phyloP scores from a whole-genome alignment of 495 filamentous ascomycete species.

The Neurospora sp. region DNA sequence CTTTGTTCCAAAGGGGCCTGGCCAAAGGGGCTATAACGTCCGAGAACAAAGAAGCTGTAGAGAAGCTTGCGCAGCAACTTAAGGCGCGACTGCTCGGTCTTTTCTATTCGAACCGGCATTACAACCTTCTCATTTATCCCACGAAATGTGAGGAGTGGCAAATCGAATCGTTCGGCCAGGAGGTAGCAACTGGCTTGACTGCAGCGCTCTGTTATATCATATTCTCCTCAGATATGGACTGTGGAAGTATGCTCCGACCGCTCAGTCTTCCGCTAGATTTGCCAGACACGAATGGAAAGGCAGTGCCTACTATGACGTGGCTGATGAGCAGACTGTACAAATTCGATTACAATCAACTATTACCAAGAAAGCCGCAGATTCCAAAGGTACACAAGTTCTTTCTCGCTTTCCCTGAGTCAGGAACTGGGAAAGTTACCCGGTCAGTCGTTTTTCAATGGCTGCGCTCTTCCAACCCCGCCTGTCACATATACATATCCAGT shows the following conservation, averaged over 20 bases:
- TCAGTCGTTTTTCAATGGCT: conserved; percentile 20
- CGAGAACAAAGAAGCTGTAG: conserved; percentile 9
- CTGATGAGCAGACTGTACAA: conserved; percentile 18
- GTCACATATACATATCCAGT: conserved; percentile 15
- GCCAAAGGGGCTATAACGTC: conserved; percentile 13
- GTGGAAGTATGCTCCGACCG: conserved; percentile 13
- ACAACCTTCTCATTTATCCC: conserved; percentile 32
- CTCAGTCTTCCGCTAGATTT: neutral
- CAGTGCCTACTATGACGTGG: neutral
- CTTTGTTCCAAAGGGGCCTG: conserved; percentile 3
- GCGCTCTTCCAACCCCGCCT: conserved; percentile 14
- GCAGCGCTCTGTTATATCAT: conserved; percentile 26
- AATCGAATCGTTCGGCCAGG: conserved; percentile 8
- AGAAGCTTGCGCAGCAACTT: conserved; percentile 22
- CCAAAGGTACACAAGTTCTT: conserved; percentile 14
- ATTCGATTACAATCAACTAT: conserved; percentile 17
- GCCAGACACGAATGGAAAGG: neutral
- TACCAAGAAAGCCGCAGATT: conserved; percentile 6
- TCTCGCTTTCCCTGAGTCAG: conserved; percentile 18
- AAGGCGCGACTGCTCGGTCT: conserved; percentile 20
- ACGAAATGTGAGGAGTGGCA: conserved; percentile 30
- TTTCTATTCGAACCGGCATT: conserved; percentile 19
- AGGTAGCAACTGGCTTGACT: conserved; percentile 11
- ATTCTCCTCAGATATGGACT: conserved; percentile 16
- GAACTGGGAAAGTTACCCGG: neutral